Evolutionary conservation across 2,329 filamentous ascomycete genomes (phyloP), one percentile per base, ranked within the genome.

Genomic region (Zasmidium cellare): DNA sequence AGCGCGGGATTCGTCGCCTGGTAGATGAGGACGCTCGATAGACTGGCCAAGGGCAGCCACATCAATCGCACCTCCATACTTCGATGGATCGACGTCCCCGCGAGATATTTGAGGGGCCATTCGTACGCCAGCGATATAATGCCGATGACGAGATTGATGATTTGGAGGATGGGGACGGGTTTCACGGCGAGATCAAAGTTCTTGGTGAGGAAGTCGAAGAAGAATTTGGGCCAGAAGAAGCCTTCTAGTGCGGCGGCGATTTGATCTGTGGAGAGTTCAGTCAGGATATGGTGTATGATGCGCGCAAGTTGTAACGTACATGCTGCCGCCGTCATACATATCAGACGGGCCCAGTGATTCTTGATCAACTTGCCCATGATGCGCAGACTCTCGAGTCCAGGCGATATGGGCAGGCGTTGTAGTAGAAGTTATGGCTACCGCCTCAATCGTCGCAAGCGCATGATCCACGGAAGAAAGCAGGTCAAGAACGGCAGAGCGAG

Each of bases 171-270:
- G 1, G 94, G 94, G n/a, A 94, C 75, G 0, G 93, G 93, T 70
- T 89, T 92, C 61, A 97, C 91, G 50, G 89, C 90, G 55, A 80
- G 82, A 72, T 99, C 91, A 67, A 99, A 86, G 68, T 91, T 92
- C 71, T 91, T 92, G 60, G 93, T 97, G 65, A 94, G 78, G 75
- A 96, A 96, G 77, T 99, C 94, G 89, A 90, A 99, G 79, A 99
- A 96, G 72, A 99, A 88, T 76, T 99, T 99, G 65, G 94, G 94
- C 92, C 92, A 99, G 84, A 99, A 93, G 83, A 94, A 96, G 71
- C 85, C 87, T 78, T 96, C 85, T 56, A 99, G 78, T 16, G 89
- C 87, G 60, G 92, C 92, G 59, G 82, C 86, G 63, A 97, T 76
- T 84, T 99, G 94, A 75, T 96, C 92, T 96, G 70, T 25, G 41